A percentile compares a stretch with the other conserved stretches of the same genome.
phyloP scores from a whole-genome alignment of 805 yeast species.

The Yueomyces sp. region DNA sequence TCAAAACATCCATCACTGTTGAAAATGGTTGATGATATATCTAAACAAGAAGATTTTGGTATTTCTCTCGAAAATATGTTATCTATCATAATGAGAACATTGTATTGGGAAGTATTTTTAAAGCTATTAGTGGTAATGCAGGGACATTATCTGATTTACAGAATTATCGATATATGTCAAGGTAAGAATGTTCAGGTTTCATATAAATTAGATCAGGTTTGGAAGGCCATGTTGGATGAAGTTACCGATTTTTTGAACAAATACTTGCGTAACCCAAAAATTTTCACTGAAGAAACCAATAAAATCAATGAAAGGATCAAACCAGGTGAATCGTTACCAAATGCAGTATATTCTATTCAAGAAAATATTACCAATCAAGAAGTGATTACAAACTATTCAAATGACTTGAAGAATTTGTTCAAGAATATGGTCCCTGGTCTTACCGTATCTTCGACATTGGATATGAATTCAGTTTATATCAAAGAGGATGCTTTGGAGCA shows the following conservation, averaged over 20 bases:
- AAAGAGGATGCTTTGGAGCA: constrained; percentile 45
- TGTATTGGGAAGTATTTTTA: constrained; percentile 58
- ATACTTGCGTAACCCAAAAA: constrained; percentile 10
- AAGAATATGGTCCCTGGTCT: constrained; percentile 66
- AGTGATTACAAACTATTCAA: constrained; percentile 23
- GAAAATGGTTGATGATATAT: constrained; percentile 15
- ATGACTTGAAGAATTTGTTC: constrained; percentile 32
- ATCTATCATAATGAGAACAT: constrained; percentile 48
- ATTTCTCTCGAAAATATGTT: constrained; percentile 33
- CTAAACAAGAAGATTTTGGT: constrained; percentile 20
- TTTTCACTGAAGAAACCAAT: constrained; percentile 1
- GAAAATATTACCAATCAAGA: constrained; percentile 15
- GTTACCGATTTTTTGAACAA: constrained; percentile 11
- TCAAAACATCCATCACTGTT: constrained; percentile 36
- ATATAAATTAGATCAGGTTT: constrained; percentile 30
- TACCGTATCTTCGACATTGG: constrained; percentile 24
- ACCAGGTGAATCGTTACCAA: neutral
- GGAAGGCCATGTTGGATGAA: constrained; percentile 30
- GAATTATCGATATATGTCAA: constrained; percentile 31
- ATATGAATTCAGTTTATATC: constrained; percentile 34
- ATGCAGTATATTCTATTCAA: constrained; percentile 15
- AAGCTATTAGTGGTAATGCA: constrained; percentile 53
- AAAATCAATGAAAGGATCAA: constrained; percentile 1
- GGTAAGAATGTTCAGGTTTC: constrained; percentile 12
- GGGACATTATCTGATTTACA: constrained; percentile 52